Evolutionary conservation across 805 yeast species (phyloP).

Genomic region (Schizosaccharomyces cryophilus): DNA sequence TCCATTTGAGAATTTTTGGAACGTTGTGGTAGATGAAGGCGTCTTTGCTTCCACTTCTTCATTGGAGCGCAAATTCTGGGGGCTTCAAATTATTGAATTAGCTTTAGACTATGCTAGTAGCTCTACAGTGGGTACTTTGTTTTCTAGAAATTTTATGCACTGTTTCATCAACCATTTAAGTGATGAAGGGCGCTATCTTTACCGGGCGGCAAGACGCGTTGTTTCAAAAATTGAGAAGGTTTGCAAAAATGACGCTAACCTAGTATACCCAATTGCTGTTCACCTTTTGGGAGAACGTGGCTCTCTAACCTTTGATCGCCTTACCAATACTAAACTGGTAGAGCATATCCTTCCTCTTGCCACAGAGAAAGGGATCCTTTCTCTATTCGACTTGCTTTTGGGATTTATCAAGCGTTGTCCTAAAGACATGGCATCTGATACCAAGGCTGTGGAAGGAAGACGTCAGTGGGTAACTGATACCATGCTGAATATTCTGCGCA

Average conservation of each 20-base stretch:
- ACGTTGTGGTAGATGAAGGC: constrained; percentile 50
- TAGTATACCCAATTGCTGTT: constrained; percentile 14
- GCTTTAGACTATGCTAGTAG: constrained; percentile 17
- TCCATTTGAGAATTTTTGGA: constrained; percentile 45
- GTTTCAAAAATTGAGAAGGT: constrained; percentile 18
- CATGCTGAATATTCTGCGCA: constrained; percentile 20
- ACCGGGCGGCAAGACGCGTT: constrained; percentile 38
- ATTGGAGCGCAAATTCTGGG: constrained; percentile 66
- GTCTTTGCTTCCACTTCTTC: constrained; percentile 57
- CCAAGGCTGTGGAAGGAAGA: constrained; percentile 13
- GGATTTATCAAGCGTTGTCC: constrained; percentile 9
- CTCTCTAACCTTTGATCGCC: constrained; percentile 44
- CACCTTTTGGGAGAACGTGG: constrained; percentile 25
- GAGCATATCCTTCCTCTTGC: constrained; percentile 19
- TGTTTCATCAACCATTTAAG: constrained; percentile 54
- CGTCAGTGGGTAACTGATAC: constrained; percentile 38
- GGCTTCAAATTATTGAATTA: constrained; percentile 44
- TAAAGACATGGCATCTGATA: constrained; percentile 4
- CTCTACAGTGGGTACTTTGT: constrained; percentile 8
- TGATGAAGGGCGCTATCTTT: constrained; percentile 36
- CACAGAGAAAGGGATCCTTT: constrained; percentile 7
- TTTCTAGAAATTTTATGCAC: constrained; percentile 33
- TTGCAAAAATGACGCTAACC: constrained; percentile 16
- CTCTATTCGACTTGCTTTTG: constrained; percentile 8
- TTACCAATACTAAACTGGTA: constrained; percentile 49